Conservation (phyloP, 2,329 filamentous ascomycete genomes). For the Phaeosphaeria sp. region DNA sequence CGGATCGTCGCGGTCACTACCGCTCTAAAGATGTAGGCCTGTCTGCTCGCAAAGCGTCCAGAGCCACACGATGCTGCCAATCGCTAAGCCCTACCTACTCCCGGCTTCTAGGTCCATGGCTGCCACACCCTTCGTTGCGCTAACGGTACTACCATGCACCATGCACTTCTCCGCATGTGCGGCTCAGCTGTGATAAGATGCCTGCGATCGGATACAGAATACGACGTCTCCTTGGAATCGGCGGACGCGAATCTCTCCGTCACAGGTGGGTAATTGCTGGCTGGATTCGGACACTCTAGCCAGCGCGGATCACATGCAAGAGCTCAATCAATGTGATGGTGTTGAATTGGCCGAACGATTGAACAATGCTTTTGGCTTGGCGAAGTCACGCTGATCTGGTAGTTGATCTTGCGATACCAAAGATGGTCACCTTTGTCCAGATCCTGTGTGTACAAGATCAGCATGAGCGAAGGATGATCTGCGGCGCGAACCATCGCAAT, state of each 20-base stretch:
- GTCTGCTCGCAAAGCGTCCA: neutral
- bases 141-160: neutral
- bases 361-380: neutral
- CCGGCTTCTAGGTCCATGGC: slow-evolving; percentile 10
- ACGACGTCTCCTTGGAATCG: neutral
- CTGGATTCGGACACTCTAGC: neutral
- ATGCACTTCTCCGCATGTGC: slow-evolving; percentile 1
- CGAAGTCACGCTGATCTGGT: neutral
- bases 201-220: neutral
- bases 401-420: neutral
- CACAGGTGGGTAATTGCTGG: neutral
- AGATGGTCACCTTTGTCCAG: neutral
- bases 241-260: neutral
- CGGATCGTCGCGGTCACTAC: neutral
- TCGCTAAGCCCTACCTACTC: slow-evolving; percentile 2
- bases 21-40: neutral
- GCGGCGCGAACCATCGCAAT: neutral
- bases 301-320: neutral
- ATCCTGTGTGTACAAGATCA: neutral
- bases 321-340: neutral
- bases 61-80: neutral
- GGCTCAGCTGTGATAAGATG: neutral
- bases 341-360: neutral
- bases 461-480: neutral
- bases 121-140: slow-evolving; percentile 3